Evolutionary conservation across 2,329 filamentous ascomycete species (phyloP), one percentile per base, ranked within the genome.

Genomic region (Gaeumannomyces sp.): DNA sequence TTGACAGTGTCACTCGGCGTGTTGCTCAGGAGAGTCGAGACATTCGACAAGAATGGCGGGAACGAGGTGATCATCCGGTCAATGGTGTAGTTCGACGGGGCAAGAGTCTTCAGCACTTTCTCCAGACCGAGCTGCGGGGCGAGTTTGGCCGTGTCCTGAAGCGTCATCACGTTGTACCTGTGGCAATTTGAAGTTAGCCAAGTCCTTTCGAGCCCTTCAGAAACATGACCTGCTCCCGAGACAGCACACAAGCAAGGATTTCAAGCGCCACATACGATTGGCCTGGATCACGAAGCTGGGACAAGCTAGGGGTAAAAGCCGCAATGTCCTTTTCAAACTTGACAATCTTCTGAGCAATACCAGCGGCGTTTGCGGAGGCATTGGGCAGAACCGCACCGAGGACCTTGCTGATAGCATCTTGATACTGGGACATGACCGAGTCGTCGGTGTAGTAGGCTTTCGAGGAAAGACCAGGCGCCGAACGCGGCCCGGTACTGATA

Each of bases 141-240:
- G 28, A 89, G 75, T 3, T 77, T 76, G 45, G 81, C 77, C 7
- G 82, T 83, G 64, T 89, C 83, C 14, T 81, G 75, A 25, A 89
- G 73, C 11, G 80, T 80, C 72, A 83, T 82, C 1, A 86, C 86
- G 70, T 89, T 90, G 74, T 90, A 90, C 68, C 83, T 85, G 77
- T 89, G 84, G 38, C 80, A 53, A 2, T 13, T 8, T 3, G 10
- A 5, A 35, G 28, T 64, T 33, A 60, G 58, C 28, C 25, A 13
- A 3, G 29, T 10, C 45, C 45, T 53, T 53, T 25, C 22, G 7
- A 25, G 6, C 19, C 19, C n/a, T 50, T 3, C 19, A 50, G 16
- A 4, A 27, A 59, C 57, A 13, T 7, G 22, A 10, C 57, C 11
- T 28, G 56, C 13, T 58, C 16, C 25, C 28, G n/a, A 7, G 25